Conservation (phyloP, 805 yeast genomes). For the Candida morakotiae region DNA sequence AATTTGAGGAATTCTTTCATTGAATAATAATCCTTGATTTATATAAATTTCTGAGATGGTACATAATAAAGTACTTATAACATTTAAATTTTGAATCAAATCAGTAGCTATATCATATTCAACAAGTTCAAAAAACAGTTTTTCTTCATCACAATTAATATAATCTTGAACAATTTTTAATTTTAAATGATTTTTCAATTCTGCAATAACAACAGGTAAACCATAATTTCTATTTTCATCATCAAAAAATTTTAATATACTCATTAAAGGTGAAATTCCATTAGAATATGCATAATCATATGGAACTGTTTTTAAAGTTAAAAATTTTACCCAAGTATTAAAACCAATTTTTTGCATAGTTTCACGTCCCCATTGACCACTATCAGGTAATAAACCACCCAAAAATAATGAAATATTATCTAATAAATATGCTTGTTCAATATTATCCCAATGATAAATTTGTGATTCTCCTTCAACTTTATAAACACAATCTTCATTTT, state of each 20-base stretch:
- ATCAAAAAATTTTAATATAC: constrained; percentile 54
- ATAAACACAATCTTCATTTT: constrained; percentile 26
- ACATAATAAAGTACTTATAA: constrained; percentile 43
- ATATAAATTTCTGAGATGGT: constrained; percentile 55
- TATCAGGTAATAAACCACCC: constrained; percentile 49
- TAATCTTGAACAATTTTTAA: constrained; percentile 22
- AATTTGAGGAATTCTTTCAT: constrained; percentile 39
- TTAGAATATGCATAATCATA: constrained; percentile 58
- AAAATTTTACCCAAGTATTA: constrained; percentile 44
- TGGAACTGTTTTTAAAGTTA: constrained; percentile 52
- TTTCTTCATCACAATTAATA: constrained; percentile 23
- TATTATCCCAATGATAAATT: constrained; percentile 51
- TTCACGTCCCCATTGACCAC: constrained; percentile 43
- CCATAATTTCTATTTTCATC: constrained; percentile 52
- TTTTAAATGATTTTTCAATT: constrained; percentile 25
- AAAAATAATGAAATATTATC: constrained; percentile 51
- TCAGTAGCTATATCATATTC: constrained; percentile 24
- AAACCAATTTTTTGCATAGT: constrained; percentile 34
- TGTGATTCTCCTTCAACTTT: constrained; percentile 40
- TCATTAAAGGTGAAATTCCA: constrained; percentile 49
- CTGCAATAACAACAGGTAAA: constrained; percentile 30
- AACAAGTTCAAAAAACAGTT: constrained; percentile 33
- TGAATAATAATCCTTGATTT: constrained; percentile 48
- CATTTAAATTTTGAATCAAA: constrained; percentile 31
- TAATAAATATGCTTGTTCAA: constrained; percentile 41